Evolutionary conservation across 768 basidiomycete genomes (phyloP).

Genomic region (Boletus rufocinnamomeus): DNA sequence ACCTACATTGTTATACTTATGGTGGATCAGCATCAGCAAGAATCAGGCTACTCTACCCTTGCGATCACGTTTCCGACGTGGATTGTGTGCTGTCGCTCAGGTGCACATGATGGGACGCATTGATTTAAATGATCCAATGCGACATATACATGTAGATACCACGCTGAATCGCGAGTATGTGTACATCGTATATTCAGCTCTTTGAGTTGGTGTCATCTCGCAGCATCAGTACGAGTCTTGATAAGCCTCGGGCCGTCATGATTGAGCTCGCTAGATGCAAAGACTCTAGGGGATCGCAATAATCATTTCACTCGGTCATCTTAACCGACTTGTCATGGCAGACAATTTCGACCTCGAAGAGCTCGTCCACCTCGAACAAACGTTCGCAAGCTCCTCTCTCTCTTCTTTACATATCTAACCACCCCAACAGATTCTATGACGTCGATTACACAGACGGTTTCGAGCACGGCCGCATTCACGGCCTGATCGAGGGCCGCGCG

Average conservation of each 20-base stretch:
- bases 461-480: too few species aligned
- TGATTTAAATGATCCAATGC: not conserved
- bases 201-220: not conserved
- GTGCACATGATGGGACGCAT: not conserved
- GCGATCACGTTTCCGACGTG: not conserved
- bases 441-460: constrained; percentile 76
- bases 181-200: not conserved
- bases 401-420: not conserved
- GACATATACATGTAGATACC: not conserved
- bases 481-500: constrained; percentile 86
- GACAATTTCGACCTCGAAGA: constrained; percentile 55
- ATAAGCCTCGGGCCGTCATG: too few species aligned
- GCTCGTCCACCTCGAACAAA: constrained; percentile 64
- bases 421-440: constrained; percentile 67
- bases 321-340: constrained; percentile 16
- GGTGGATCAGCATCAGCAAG: not conserved
- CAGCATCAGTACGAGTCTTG: not conserved
- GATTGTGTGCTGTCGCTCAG: not conserved
- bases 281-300: too few species aligned
- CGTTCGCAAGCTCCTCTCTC: constrained; percentile 37
- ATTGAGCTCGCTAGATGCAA: too few species aligned
- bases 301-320: too few species aligned
- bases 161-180: not conserved
- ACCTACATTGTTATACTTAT: not conserved
- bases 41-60: not conserved